These are phyloP conservation scores for Aspergillus neoniger DNA, from an alignment of 2,329 filamentous ascomycete genomes.

Conservation along the genomic window DNA sequence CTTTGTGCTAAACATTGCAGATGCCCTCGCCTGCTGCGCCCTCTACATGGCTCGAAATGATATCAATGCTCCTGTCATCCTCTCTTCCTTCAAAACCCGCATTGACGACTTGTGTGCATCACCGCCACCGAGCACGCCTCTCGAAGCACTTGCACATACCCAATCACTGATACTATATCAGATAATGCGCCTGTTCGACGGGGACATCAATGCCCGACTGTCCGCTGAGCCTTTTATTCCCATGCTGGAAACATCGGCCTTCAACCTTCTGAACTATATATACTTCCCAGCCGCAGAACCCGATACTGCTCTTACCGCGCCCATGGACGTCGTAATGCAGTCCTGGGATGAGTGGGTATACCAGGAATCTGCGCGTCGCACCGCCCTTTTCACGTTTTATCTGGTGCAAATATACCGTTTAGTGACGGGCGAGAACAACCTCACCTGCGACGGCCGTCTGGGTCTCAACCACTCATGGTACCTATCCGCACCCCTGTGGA, in stretches of 20 bases:
- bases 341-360: slow-evolving; percentile 58
- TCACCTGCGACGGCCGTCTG: slow-evolving; percentile 29
- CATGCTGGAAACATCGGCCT: slow-evolving; percentile 24
- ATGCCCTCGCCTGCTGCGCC: slow-evolving; percentile 56
- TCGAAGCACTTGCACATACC: slow-evolving; percentile 45
- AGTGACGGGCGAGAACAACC: slow-evolving; percentile 19
- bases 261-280: slow-evolving; percentile 22
- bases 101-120: slow-evolving; percentile 47
- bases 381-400: slow-evolving; percentile 53
- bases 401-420: slow-evolving; percentile 36
- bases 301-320: slow-evolving; percentile 24
- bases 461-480: slow-evolving; percentile 33
- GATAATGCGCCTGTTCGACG: slow-evolving; percentile 55
- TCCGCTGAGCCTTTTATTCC: slow-evolving; percentile 41
- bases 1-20: slow-evolving; percentile 31
- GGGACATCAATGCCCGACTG: slow-evolving; percentile 47
- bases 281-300: slow-evolving; percentile 21
- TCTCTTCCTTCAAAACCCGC: slow-evolving; percentile 51
- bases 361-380: slow-evolving; percentile 57
- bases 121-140: slow-evolving; percentile 24
- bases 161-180: slow-evolving; percentile 56
- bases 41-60: slow-evolving; percentile 55
- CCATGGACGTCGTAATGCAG: slow-evolving; percentile 44
- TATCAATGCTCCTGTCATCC: slow-evolving; percentile 52
- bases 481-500: slow-evolving; percentile 32